Evolutionary conservation across 1,284 basidiomycete species (phyloP).

Genomic region (Amylostereum areolatum): DNA sequence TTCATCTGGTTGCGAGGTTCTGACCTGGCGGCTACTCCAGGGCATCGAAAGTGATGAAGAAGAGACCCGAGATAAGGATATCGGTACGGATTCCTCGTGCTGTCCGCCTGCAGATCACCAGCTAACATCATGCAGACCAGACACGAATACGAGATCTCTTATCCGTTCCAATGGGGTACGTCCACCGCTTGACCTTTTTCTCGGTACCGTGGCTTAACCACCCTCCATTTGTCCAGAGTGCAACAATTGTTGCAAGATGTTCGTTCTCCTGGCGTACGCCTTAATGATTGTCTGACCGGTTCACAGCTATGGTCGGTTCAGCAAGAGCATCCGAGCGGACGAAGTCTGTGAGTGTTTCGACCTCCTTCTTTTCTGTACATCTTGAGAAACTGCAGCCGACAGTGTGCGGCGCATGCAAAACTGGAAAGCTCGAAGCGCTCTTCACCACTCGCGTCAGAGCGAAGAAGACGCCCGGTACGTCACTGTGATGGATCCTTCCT

Average conservation of each 20-base stretch:
- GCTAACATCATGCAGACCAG: conserved; percentile 40
- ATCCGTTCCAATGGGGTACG: conserved; percentile 76
- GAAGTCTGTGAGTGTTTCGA: conserved; percentile 45
- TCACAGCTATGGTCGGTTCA: conserved; percentile 68
- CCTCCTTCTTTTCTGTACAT: conserved; percentile 9
- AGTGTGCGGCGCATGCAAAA: conserved; percentile 47
- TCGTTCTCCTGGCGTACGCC: conserved; percentile 14
- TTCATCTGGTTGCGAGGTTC: neutral
- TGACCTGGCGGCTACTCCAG: conserved; percentile 31
- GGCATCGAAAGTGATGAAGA: conserved; percentile 58
- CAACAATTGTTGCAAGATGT: conserved; percentile 61
- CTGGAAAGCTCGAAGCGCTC: conserved; percentile 49
- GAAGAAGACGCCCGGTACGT: neutral
- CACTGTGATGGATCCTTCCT: neutral
- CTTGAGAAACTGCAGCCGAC: neutral
- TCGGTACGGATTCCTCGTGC: conserved; percentile 41
- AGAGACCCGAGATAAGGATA: conserved; percentile 60
- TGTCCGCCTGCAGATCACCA: conserved; percentile 4
- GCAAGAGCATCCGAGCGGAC: conserved; percentile 68
- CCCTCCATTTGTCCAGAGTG: conserved; percentile 43
- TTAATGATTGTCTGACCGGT: conserved; percentile 3
- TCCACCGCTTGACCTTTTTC: conserved; percentile 4
- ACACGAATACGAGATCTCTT: conserved; percentile 72
- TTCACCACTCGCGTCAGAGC: conserved; percentile 31
- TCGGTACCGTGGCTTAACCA: neutral